Evolutionary conservation across 179 eudicot species (phyloP).

Genomic region (Sideroxylon spinosum): DNA sequence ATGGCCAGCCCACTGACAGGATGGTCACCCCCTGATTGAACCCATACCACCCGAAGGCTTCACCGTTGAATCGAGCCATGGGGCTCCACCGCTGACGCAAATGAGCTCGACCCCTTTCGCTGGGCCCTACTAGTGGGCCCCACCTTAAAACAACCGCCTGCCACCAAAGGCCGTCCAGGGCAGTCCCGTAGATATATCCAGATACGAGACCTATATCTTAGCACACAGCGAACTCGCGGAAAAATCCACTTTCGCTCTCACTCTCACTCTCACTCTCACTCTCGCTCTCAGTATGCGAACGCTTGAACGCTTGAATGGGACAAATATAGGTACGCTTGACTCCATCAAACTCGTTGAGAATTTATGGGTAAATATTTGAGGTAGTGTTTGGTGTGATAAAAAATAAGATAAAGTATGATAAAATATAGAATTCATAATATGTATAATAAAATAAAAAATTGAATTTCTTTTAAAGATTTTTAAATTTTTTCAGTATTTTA

Average conservation of each 20-base stretch:
- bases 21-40: background rate
- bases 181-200: slow-evolving; percentile 1
- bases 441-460: too few species aligned
- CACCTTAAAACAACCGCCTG: background rate
- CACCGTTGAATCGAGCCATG: background rate
- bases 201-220: background rate
- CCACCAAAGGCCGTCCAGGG: background rate
- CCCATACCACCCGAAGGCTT: background rate
- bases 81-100: background rate
- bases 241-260: background rate
- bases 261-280: too few species aligned
- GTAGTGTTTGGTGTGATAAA: too few species aligned
- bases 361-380: too few species aligned
- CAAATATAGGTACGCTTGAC: too few species aligned
- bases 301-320: too few species aligned
- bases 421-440: too few species aligned
- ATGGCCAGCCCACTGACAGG: background rate
- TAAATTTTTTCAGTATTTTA: too few species aligned
- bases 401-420: too few species aligned
- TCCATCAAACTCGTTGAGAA: too few species aligned
- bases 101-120: background rate
- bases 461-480: too few species aligned
- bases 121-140: background rate
- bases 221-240: background rate
- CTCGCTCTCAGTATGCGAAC: too few species aligned